These are phyloP conservation scores for Neurospora sp. DNA, from an alignment of 495 filamentous ascomycete genomes.

Conservation along the genomic window DNA sequence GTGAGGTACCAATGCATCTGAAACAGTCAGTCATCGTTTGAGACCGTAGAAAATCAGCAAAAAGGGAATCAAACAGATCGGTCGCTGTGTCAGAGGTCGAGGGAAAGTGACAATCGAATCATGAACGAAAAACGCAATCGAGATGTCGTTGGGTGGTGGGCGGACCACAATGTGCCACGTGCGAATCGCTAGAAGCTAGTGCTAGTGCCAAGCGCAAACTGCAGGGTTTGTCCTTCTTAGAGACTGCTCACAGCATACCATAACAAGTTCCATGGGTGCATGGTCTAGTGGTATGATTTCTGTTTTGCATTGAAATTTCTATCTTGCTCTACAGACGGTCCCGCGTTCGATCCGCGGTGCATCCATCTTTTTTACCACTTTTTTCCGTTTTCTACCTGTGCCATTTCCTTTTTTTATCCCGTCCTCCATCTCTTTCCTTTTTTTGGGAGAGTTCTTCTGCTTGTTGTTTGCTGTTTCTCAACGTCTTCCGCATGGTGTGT, in stretches of 20 bases:
- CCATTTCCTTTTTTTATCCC: neutral
- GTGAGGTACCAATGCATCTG: neutral
- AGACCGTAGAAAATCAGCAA: no score
- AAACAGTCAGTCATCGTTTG: neutral
- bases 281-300: conserved; percentile 8
- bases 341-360: neutral
- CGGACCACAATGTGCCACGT: neutral
- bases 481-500: neutral
- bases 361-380: neutral
- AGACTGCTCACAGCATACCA: neutral
- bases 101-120: neutral
- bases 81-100: neutral
- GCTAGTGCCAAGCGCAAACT: neutral
- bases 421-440: neutral
- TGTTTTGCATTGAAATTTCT: conserved; percentile 4
- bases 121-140: neutral
- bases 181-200: neutral
- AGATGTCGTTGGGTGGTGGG: neutral
- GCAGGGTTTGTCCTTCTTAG: neutral
- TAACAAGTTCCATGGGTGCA: conserved; percentile 1
- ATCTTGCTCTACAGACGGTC: conserved; percentile 3
- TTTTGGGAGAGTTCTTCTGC: neutral
- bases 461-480: neutral
- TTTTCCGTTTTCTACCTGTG: neutral
- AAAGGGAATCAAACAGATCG: no score